Evolutionary conservation across 2,329 filamentous ascomycete species (phyloP), one percentile per base, ranked within the genome.

Genomic region (Colletotrichum cuscutae): DNA sequence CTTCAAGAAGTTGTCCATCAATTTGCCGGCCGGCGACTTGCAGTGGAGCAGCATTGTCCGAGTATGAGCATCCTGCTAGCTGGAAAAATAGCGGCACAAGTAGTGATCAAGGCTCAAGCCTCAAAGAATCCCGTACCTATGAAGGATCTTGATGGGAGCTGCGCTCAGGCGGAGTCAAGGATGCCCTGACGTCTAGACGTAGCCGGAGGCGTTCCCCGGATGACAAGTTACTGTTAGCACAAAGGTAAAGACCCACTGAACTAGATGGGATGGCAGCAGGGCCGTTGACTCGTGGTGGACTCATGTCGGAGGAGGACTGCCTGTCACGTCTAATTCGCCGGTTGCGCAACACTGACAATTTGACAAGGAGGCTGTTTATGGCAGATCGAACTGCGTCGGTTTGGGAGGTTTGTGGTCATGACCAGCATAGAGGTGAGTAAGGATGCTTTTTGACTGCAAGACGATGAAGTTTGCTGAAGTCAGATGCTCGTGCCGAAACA

Each of bases 201-300:
- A 22, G 26, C 42, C 58, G 59, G 65, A 28, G 11, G 56, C 49
- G 22, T 49, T 65, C 60, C 42, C 46, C 66, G 60, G 32, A 56
- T 46, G 52, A 5, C 30, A 56, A 42, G 11, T 8, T 19, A 19
- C 37, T 42, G 37, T 42, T 26, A 32, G 24, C 15, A 57, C 24
- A 49, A 53, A 11, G 68, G 53, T 71, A 35, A 52, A 37, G 46
- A 22, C 52, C 68, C 68, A n/a, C 37, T 19, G 19, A 49, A 37
- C 46, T 35, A 35, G 24, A 26, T 60, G 37, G 65, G 30, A 30
- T n/a, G 15, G n/a, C 13, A 26, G 60, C 66, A 70, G 60, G 66
- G 56, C 26, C 42, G 11, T 65, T 69, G 60, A 70, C 46, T 72
- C 60, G 30, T 26, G 32, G 62, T 11, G n/a, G n/a, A 59, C 24